A percentile compares a stretch with the other conserved stretches of the same genome.
Conservation (phyloP, 768 basidiomycete genomes). For the Chalciporus chontae region DNA sequence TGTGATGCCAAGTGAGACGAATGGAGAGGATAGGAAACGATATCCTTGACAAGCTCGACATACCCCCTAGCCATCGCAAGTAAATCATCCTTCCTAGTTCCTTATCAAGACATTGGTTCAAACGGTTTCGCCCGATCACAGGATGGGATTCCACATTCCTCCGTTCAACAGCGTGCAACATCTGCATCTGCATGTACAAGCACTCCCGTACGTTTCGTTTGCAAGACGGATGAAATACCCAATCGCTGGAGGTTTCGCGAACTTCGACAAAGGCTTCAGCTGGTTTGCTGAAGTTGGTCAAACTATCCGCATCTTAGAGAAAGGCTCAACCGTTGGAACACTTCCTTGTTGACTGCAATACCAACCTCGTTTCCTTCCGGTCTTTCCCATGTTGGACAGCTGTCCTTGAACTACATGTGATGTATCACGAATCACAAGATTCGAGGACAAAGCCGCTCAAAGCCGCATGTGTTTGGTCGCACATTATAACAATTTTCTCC, state of each 20-base stretch:
- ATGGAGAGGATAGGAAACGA: conserved; percentile 51
- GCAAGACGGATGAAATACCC: conserved; percentile 46
- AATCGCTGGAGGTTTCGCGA: conserved; percentile 34
- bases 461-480: too few species aligned
- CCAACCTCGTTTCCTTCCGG: not conserved
- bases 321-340: conserved; percentile 46
- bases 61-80: conserved; percentile 45
- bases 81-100: conserved; percentile 19
- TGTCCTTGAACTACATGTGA: not conserved
- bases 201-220: conserved; percentile 54
- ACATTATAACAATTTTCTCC: too few species aligned
- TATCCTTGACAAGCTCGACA: conserved; percentile 46
- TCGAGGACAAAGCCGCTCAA: too few species aligned
- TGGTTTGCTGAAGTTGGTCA: conserved; percentile 72
- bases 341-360: conserved; percentile 39
- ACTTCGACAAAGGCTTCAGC: conserved; percentile 58
- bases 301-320: conserved; percentile 55
- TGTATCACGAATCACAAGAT: too few species aligned
- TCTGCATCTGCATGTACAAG: conserved; percentile 73
- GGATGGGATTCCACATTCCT: conserved; percentile 81
- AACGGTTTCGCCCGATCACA: conserved; percentile 23
- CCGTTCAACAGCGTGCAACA: conserved; percentile 73
- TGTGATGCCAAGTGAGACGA: conserved; percentile 33
- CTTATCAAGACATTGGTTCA: not conserved
- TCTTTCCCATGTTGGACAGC: not conserved